These are phyloP conservation scores for Fragaria nilgerrensis DNA, from an alignment of 306 rosid species.

Conservation along the genomic window DNA sequence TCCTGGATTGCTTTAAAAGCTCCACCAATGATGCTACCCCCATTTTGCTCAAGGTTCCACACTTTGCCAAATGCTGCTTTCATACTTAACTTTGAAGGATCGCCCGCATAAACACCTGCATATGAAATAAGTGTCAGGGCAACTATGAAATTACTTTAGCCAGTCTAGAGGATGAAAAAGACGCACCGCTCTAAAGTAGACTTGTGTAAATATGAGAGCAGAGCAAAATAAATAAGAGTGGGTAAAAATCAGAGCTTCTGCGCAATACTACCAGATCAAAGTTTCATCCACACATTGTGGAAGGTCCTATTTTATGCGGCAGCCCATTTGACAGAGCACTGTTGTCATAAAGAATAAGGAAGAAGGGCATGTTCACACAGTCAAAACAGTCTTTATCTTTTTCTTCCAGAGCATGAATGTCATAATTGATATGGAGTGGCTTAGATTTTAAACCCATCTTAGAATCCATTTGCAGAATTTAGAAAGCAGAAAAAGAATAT, in stretches of 20 bases:
- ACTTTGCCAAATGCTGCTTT: conserved; percentile 98
- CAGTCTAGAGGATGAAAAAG: not conserved
- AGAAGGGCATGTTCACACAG: not conserved
- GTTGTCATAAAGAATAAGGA: not conserved
- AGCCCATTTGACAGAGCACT: not conserved
- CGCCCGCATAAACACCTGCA: conserved; percentile 95
- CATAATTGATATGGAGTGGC: not conserved
- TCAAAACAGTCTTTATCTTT: not conserved
- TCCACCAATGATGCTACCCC: conserved; percentile 97
- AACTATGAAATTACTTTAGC: conserved; percentile 6
- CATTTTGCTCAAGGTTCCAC: conserved; percentile 89
- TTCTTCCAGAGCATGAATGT: not conserved
- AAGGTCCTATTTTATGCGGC: not conserved
- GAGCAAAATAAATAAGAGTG: not conserved
- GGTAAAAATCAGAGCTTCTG: not conserved
- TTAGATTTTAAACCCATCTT: not conserved
- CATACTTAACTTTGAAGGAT: conserved; percentile 97
- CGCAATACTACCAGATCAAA: not conserved
- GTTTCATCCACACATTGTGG: not conserved
- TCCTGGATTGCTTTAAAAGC: conserved; percentile 88
- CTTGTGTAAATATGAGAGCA: not conserved
- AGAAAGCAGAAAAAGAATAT: not conserved
- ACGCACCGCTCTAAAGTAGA: not conserved
- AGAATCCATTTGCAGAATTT: not conserved
- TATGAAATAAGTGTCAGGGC: conserved; percentile 23